Conservation (phyloP, 1,139 yeast species). For the Yamadazyma membranifaciens region DNA sequence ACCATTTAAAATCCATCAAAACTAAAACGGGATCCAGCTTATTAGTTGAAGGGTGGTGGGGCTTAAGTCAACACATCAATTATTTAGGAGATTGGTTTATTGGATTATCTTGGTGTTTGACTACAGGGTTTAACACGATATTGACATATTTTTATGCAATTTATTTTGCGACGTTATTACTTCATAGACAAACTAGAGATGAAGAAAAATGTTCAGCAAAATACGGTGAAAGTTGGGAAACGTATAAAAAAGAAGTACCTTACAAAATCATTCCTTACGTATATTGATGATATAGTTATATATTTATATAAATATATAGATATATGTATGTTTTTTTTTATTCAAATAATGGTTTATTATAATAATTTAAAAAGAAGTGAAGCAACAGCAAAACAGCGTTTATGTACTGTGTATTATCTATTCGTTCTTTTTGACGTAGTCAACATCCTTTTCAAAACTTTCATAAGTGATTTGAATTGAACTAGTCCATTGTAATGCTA, state of each 20-base stretch:
- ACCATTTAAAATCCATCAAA: slow-evolving; percentile 59
- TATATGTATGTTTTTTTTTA: no score
- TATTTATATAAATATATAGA: no score
- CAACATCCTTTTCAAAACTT: slow-evolving; percentile 69
- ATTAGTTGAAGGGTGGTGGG: slow-evolving; percentile 96
- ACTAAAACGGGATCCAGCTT: slow-evolving; percentile 79
- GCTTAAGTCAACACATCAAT: slow-evolving; percentile 84
- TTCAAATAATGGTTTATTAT: background rate
- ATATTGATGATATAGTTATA: no score
- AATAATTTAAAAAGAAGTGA: background rate
- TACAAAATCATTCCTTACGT: slow-evolving; percentile 87
- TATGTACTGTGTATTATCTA: slow-evolving; percentile 17
- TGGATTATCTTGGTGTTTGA: slow-evolving; percentile 89
- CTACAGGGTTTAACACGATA: slow-evolving; percentile 81
- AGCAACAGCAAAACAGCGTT: no score
- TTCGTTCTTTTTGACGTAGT: slow-evolving; percentile 61
- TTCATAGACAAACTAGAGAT: slow-evolving; percentile 90
- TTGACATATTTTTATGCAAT: slow-evolving; percentile 84
- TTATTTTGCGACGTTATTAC: slow-evolving; percentile 75
- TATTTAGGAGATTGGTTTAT: slow-evolving; percentile 95
- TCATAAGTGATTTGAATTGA: slow-evolving; percentile 65
- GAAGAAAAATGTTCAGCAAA: slow-evolving; percentile 86
- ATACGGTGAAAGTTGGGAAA: slow-evolving; percentile 83
- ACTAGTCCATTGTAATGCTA: slow-evolving; percentile 61
- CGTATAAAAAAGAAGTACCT: slow-evolving; percentile 78